Evolutionary conservation across 1,139 yeast genomes (phyloP).

Genomic region (Geotrichum fermentans): DNA sequence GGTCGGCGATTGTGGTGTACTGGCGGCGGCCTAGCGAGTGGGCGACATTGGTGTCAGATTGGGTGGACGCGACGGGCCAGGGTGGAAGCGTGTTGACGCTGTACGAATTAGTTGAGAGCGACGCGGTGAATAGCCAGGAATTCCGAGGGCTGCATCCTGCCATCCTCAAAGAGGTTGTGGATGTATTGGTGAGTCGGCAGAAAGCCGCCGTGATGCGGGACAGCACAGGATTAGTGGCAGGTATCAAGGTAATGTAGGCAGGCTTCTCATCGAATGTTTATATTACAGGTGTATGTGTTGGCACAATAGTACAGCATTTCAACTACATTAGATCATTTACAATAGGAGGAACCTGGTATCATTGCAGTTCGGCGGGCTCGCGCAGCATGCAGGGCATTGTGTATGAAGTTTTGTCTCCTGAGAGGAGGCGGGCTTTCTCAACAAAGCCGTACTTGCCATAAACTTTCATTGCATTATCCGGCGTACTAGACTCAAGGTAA

Average conservation of each 20-base stretch:
- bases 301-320: neutral
- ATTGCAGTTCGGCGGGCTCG: neutral
- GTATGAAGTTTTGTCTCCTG: neutral
- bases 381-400: constrained; percentile 2
- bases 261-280: no score
- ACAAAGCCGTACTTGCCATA: constrained; percentile 4
- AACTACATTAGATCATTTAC: neutral
- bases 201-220: constrained; percentile 36
- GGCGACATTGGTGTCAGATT: constrained; percentile 57
- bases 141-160: constrained; percentile 60
- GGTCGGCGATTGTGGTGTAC: constrained; percentile 45
- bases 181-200: constrained; percentile 58
- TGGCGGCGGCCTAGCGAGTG: constrained; percentile 76
- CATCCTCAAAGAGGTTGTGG: constrained; percentile 53
- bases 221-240: constrained; percentile 35
- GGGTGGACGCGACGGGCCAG: constrained; percentile 75
- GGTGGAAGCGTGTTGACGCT: constrained; percentile 71
- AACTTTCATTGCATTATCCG: neutral
- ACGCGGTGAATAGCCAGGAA: constrained; percentile 51
- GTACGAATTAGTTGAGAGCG: constrained; percentile 71
- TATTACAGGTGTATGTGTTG: neutral
- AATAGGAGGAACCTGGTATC: neutral
- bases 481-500: constrained; percentile 1
- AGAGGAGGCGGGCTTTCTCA: neutral
- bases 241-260: constrained; percentile 30